A percentile compares a stretch with the other conserved stretches of the same genome.
Conservation (phyloP, 106 monocot genomes). For the Dioscorea zingiberensis region DNA sequence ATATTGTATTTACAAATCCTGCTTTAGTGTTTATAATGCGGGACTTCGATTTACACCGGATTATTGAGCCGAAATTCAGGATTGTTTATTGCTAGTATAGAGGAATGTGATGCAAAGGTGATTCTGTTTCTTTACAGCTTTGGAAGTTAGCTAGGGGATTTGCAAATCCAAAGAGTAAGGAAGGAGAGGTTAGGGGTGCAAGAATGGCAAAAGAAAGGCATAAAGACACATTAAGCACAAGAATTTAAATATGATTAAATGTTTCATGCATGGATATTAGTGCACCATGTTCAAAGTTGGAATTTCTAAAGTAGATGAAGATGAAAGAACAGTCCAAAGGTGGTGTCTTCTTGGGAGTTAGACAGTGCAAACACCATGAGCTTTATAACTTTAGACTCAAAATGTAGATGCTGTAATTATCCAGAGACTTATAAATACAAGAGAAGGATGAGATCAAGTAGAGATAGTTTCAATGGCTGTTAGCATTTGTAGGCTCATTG, state of each 20-base stretch:
- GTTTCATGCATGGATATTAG: conserved; percentile 11
- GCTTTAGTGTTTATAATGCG: too few relatives aligned
- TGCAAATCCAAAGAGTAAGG: conserved; percentile 6
- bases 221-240: conserved; percentile 16
- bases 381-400: conserved; percentile 31
- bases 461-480: conserved; percentile 12
- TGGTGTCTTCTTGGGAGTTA: conserved; percentile 16
- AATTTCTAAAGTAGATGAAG: conserved; percentile 2
- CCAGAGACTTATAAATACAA: background rate
- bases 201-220: conserved; percentile 15
- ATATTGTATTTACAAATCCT: too few relatives aligned
- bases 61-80: too few relatives aligned
- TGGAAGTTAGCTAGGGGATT: too few relatives aligned
- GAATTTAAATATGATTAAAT: background rate
- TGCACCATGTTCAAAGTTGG: conserved; percentile 4
- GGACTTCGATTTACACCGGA: too few relatives aligned
- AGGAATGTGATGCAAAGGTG: background rate
- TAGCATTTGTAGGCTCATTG: background rate
- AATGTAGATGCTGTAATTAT: background rate
- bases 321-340: conserved; percentile 10
- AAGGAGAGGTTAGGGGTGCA: conserved; percentile 7
- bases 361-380: background rate
- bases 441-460: background rate
- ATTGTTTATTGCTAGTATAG: background rate
- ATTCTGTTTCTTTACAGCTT: conserved; percentile 5